A percentile compares a stretch with the other conserved stretches of the same genome.
Conservation (phyloP, 129 eudicot genomes). For the Escallonia rubra region DNA sequence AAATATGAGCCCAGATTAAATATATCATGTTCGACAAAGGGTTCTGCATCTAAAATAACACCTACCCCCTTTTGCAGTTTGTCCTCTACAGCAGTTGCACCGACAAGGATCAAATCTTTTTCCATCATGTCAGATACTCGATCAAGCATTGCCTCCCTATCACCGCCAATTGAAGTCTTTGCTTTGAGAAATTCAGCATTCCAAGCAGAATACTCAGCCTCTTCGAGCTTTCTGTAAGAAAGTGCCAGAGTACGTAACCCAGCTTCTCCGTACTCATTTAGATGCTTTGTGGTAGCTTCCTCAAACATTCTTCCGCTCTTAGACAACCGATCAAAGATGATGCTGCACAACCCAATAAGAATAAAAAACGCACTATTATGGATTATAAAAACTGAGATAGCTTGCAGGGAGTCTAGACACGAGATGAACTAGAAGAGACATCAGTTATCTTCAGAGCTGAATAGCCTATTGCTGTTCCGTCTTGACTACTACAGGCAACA, state of each 20-base stretch:
- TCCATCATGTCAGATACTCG: conserved; percentile 76
- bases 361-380: neutral
- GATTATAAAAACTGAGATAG: conserved; percentile 1
- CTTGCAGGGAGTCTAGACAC: neutral
- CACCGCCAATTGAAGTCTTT: conserved; percentile 79
- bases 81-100: conserved; percentile 99
- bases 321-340: conserved; percentile 79
- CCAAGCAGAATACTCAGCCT: conserved; percentile 72
- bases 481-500: neutral
- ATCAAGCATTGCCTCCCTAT: conserved; percentile 83
- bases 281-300: conserved; percentile 77
- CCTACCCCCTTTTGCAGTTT: conserved; percentile 90
- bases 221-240: conserved; percentile 77
- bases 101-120: conserved; percentile 80
- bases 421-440: neutral
- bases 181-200: conserved; percentile 83
- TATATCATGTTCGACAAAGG: neutral
- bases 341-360: conserved; percentile 44
- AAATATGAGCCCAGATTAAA: neutral
- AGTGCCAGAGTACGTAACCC: conserved; percentile 91
- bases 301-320: conserved; percentile 66
- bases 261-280: conserved; percentile 91
- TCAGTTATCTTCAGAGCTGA: neutral
- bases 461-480: neutral
- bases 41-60: conserved; percentile 1